Conservation (phyloP, 1,139 yeast genomes). For the Yamadazyma trypodendri region DNA sequence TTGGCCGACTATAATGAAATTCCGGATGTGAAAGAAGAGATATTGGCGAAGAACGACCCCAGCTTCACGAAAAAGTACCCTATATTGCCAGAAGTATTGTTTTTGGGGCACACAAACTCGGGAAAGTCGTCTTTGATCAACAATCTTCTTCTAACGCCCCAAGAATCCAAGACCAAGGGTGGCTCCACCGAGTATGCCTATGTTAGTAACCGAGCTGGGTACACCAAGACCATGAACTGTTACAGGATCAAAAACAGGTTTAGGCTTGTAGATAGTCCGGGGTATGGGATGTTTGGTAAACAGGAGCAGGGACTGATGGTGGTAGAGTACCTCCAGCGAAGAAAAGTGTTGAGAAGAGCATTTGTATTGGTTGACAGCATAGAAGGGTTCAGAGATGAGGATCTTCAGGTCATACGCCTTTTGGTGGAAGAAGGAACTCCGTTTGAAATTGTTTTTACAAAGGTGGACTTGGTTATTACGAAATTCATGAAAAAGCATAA, state of each 20-base stretch:
- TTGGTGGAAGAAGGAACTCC: conserved; percentile 57
- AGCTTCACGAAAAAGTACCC: conserved; percentile 19
- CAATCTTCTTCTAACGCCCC: conserved; percentile 38
- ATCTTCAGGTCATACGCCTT: conserved; percentile 50
- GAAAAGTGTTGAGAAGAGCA: conserved; percentile 55
- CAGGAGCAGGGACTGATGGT: conserved; percentile 69
- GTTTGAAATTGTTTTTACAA: conserved; percentile 75
- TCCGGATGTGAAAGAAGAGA: conserved; percentile 51
- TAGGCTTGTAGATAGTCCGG: conserved; percentile 79
- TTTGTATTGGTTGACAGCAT: conserved; percentile 61
- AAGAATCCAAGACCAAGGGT: conserved; percentile 15
- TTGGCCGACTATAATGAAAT: conserved; percentile 49
- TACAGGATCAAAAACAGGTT: conserved; percentile 64
- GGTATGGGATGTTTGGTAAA: conserved; percentile 71
- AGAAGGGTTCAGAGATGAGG: conserved; percentile 58
- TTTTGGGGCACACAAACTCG: conserved; percentile 78
- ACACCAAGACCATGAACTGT: conserved; percentile 73
- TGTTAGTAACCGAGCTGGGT: conserved; percentile 66
- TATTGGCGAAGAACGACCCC: conserved; percentile 19
- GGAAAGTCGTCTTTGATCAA: conserved; percentile 82
- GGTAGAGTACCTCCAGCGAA: conserved; percentile 53
- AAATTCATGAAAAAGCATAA: conserved; percentile 17
- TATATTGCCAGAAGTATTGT: conserved; percentile 63
- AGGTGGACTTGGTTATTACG: conserved; percentile 55
- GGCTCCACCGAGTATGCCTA: conserved; percentile 45